A percentile compares a stretch with the other conserved stretches of the same genome.
phyloP scores from a whole-genome alignment of 148 eudicot genomes.

The Silene uniflora region DNA sequence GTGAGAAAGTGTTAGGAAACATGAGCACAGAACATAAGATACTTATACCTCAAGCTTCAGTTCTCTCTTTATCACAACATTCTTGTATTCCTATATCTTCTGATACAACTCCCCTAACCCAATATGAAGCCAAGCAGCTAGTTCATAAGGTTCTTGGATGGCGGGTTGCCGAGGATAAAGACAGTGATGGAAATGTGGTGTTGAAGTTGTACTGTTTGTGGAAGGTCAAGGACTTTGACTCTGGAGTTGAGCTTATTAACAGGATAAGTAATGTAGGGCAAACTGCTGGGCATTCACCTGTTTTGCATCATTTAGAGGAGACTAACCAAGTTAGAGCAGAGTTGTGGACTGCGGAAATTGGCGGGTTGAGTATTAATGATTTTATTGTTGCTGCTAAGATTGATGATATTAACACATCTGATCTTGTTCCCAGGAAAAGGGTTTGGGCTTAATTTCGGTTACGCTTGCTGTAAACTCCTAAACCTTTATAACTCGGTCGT shows the following conservation, averaged over 20 bases:
- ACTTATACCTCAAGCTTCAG: conserved; percentile 65
- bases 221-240: conserved; percentile 67
- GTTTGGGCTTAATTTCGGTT: conserved; percentile 57
- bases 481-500: too few relatives aligned
- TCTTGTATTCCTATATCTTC: conserved; percentile 41
- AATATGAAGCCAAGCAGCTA: conserved; percentile 55
- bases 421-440: conserved; percentile 79
- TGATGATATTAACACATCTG: conserved; percentile 71
- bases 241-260: conserved; percentile 61
- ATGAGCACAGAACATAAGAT: conserved; percentile 67
- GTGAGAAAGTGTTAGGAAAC: conserved; percentile 64
- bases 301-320: conserved; percentile 54
- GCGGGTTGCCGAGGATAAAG: conserved; percentile 51
- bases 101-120: conserved; percentile 42
- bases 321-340: conserved; percentile 67
- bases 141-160: conserved; percentile 80
- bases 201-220: conserved; percentile 66
- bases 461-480: too few relatives aligned
- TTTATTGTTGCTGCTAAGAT: conserved; percentile 92
- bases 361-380: conserved; percentile 87
- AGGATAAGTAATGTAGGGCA: conserved; percentile 51
- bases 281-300: conserved; percentile 54
- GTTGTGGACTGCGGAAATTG: conserved; percentile 66
- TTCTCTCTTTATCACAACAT: conserved; percentile 58
- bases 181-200: conserved; percentile 20